Percentiles rank a stretch among this genome's conserved stretches.
These are phyloP conservation scores for Irpex sp. DNA, from an alignment of 1,284 basidiomycete species.

Conservation along the genomic window DNA sequence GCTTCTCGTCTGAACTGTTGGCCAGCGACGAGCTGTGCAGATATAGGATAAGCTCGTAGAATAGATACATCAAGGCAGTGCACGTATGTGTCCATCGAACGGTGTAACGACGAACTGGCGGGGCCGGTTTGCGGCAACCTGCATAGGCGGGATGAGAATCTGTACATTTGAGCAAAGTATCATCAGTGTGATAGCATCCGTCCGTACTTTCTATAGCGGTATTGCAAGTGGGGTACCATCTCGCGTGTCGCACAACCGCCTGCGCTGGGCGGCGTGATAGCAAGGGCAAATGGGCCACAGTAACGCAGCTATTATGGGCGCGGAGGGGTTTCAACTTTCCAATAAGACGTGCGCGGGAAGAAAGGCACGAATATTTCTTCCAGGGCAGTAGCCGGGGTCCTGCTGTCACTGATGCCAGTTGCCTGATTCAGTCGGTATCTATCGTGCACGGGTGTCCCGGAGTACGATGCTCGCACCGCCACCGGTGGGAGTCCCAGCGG, in stretches of 20 bases:
- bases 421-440: not conserved
- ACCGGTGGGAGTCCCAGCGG: not conserved
- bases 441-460: not conserved
- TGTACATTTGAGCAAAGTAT: not conserved
- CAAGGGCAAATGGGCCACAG: not conserved
- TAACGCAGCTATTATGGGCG: too few species aligned
- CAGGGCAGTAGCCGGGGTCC: not conserved
- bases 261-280: not conserved
- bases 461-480: not conserved
- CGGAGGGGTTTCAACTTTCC: too few species aligned
- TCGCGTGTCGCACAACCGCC: not conserved
- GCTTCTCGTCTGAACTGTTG: not conserved
- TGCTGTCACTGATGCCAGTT: not conserved
- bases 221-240: not conserved
- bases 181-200: not conserved
- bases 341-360: too few species aligned
- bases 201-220: not conserved
- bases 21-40: not conserved
- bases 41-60: not conserved
- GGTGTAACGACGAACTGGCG: not conserved
- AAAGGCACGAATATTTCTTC: too few species aligned
- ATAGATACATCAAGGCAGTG: not conserved
- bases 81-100: not conserved
- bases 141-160: not conserved
- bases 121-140: not conserved